Percentiles rank a stretch among this genome's conserved stretches.
Conservation (phyloP, 2,329 filamentous ascomycete species). For the Metarhizium guizhouense region DNA sequence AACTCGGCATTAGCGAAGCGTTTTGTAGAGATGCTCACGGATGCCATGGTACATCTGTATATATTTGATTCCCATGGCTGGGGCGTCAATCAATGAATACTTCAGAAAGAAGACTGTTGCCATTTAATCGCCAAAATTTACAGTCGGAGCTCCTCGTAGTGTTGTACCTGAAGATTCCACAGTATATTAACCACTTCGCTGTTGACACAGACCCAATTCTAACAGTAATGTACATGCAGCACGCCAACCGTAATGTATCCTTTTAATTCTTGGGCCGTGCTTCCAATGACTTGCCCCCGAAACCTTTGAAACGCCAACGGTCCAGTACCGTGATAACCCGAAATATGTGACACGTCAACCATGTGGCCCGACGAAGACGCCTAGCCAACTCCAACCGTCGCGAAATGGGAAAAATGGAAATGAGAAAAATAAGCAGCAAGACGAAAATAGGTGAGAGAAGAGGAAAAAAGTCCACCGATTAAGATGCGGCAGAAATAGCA, state of each 20-base stretch:
- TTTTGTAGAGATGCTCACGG: no score
- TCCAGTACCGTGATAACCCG: not conserved
- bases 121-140: not conserved
- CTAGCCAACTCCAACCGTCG: not conserved
- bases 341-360: not conserved
- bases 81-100: not conserved
- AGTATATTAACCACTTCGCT: not conserved
- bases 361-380: not conserved
- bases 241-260: not conserved
- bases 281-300: not conserved
- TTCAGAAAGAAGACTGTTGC: not conserved
- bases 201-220: not conserved
- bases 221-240: not conserved
- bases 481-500: conserved; percentile 37
- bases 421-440: not conserved
- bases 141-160: not conserved
- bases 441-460: not conserved
- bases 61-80: not conserved
- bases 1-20: no score
- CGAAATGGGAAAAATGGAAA: not conserved
- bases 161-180: not conserved
- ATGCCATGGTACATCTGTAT: no score
- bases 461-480: not conserved
- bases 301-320: not conserved
- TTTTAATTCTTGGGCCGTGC: not conserved